Conservation (phyloP, 805 yeast species). For the Yueomyces sp. region DNA sequence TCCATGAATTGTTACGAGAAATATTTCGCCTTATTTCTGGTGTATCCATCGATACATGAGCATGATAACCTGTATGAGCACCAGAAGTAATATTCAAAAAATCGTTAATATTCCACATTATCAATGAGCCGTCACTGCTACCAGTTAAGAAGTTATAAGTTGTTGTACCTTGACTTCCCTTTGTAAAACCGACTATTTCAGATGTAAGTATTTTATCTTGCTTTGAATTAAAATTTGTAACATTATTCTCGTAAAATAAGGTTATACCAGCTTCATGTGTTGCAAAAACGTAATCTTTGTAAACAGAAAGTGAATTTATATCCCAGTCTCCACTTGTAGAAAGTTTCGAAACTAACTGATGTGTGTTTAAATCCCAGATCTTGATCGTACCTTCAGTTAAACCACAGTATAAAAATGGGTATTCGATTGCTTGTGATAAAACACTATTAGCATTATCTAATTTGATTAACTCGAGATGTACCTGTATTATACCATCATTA, state of each 20-base stretch:
- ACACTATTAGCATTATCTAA: conserved; percentile 55
- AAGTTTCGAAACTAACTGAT: conserved; percentile 44
- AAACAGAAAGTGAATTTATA: conserved; percentile 35
- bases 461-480: conserved; percentile 6
- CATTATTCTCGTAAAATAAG: conserved; percentile 31
- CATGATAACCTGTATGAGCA: neutral
- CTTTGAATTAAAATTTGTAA: conserved; percentile 38
- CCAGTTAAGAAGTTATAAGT: conserved; percentile 47
- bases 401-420: conserved; percentile 74
- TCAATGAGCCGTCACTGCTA: conserved; percentile 53
- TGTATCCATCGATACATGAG: conserved; percentile 1
- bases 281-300: conserved; percentile 20
- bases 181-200: conserved; percentile 28
- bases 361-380: conserved; percentile 78
- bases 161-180: conserved; percentile 13
- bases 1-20: conserved; percentile 3
- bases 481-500: conserved; percentile 5
- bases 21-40: neutral
- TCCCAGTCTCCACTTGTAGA: conserved; percentile 30
- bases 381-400: conserved; percentile 59
- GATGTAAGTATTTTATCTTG: conserved; percentile 47
- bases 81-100: neutral
- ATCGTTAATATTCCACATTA: conserved; percentile 46
- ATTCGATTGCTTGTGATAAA: conserved; percentile 49
- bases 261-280: conserved; percentile 31